These are phyloP conservation scores for Ceratobasidium sp. DNA, from an alignment of 1,284 basidiomycete species.

Conservation along the genomic window DNA sequence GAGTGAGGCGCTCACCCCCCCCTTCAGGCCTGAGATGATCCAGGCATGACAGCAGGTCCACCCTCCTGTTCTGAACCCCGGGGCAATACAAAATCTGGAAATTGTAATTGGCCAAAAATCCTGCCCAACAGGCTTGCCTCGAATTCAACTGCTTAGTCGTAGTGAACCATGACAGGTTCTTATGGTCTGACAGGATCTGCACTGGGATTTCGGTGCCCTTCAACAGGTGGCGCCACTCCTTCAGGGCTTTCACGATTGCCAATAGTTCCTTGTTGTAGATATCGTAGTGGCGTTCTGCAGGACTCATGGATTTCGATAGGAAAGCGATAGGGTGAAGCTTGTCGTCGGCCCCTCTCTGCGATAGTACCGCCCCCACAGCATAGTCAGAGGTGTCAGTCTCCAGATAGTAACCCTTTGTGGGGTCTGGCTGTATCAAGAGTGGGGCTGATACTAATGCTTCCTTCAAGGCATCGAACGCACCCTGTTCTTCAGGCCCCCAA, in stretches of 20 bases:
- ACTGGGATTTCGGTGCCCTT: slow-evolving; percentile 49
- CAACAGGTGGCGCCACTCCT: slow-evolving; percentile 55
- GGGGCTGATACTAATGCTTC: background rate
- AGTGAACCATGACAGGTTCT: slow-evolving; percentile 56
- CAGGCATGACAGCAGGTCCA: slow-evolving; percentile 56
- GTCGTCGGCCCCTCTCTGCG: slow-evolving; percentile 37
- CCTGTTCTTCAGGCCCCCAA: background rate
- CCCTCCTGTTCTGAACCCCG: slow-evolving; percentile 50
- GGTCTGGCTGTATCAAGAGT: background rate
- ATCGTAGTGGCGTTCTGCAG: slow-evolving; percentile 52
- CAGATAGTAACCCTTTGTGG: background rate
- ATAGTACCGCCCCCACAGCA: slow-evolving; percentile 46
- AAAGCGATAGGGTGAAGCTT: slow-evolving; percentile 49
- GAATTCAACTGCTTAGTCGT: slow-evolving; percentile 48
- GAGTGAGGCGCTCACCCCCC: slow-evolving; percentile 18
- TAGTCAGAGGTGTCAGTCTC: slow-evolving; percentile 48
- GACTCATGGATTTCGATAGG: slow-evolving; percentile 47
- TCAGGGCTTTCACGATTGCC: slow-evolving; percentile 54
- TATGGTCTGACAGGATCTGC: slow-evolving; percentile 48
- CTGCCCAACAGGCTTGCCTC: slow-evolving; percentile 56
- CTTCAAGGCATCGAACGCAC: background rate
- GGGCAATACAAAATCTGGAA: slow-evolving; percentile 55
- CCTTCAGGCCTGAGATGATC: slow-evolving; percentile 48
- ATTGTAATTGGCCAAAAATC: slow-evolving; percentile 52
- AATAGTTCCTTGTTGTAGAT: slow-evolving; percentile 58